A percentile compares a stretch with the other conserved stretches of the same genome.
These are phyloP conservation scores for Aureobasidium mangrovei DNA, from an alignment of 2,329 filamentous ascomycete species.

Conservation along the genomic window DNA sequence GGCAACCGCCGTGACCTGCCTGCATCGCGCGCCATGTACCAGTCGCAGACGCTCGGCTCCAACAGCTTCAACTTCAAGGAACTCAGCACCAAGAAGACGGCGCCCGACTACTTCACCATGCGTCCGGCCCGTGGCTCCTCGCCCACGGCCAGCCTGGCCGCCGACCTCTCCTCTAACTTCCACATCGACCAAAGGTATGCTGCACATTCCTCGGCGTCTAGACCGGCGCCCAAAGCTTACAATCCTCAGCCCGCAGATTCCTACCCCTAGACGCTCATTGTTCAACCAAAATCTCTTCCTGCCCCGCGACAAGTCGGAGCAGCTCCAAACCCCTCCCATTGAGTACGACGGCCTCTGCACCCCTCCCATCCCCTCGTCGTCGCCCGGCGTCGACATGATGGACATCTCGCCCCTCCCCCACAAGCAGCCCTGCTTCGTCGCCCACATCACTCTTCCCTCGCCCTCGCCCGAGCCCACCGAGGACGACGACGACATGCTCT, in stretches of 20 bases:
- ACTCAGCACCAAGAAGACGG: slow-evolving; percentile 59
- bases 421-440: slow-evolving; percentile 56
- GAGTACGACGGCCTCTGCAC: slow-evolving; percentile 67
- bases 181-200: slow-evolving; percentile 84
- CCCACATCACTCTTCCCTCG: slow-evolving; percentile 56
- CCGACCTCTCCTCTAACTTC: slow-evolving; percentile 94
- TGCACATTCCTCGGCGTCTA: slow-evolving; percentile 30
- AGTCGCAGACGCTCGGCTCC: slow-evolving; percentile 49
- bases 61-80: slow-evolving; percentile 69
- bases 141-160: slow-evolving; percentile 80
- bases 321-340: slow-evolving; percentile 36
- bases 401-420: slow-evolving; percentile 90
- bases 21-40: slow-evolving; percentile 44
- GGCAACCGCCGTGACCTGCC: slow-evolving; percentile 49
- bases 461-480: slow-evolving; percentile 55
- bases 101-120: slow-evolving; percentile 72
- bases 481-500: slow-evolving; percentile 16
- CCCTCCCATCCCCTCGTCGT: slow-evolving; percentile 75
- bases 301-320: slow-evolving; percentile 25
- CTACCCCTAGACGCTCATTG: slow-evolving; percentile 74
- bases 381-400: slow-evolving; percentile 75
- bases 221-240: slow-evolving; percentile 29
- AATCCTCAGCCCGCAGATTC: slow-evolving; percentile 61
- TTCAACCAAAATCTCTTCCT: slow-evolving; percentile 67
- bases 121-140: slow-evolving; percentile 77